Evolutionary conservation across 805 yeast species (phyloP).

Genomic region (Komagataella pastoris): DNA sequence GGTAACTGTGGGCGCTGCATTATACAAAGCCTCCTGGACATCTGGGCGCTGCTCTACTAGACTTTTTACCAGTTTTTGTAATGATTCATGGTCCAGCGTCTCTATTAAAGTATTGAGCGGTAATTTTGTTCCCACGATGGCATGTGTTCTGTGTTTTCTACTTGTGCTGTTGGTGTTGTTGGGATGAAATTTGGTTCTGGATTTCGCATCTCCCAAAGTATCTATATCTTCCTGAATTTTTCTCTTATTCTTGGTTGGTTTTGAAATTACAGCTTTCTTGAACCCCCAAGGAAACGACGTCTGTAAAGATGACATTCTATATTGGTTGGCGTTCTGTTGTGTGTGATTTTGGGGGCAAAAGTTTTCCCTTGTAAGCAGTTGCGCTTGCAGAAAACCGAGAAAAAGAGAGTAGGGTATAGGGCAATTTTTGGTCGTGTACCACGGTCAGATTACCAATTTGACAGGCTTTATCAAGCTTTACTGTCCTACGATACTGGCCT

Average conservation of each 20-base stretch:
- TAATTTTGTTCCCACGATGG: constrained; percentile 14
- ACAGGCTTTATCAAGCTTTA: background rate
- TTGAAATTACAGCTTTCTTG: background rate
- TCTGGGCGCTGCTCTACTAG: constrained; percentile 54
- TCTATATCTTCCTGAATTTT: background rate
- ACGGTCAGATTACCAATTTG: background rate
- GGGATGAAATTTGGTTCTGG: background rate
- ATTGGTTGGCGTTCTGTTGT: background rate
- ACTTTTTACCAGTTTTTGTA: constrained; percentile 36
- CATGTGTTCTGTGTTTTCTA: background rate
- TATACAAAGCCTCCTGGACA: constrained; percentile 33
- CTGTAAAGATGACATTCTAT: background rate
- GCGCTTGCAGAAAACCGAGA: background rate
- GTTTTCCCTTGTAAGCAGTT: background rate
- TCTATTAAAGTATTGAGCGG: constrained; percentile 57
- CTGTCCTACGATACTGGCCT: background rate
- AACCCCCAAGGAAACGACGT: background rate
- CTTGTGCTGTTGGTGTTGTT: background rate
- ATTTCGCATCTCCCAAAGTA: background rate
- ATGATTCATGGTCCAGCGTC: constrained; percentile 42
- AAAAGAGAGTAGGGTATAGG: background rate
- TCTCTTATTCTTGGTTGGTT: background rate
- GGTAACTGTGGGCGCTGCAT: constrained; percentile 45
- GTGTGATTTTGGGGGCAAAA: background rate
- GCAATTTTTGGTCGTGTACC: background rate